phyloP scores from a whole-genome alignment of 2,329 filamentous ascomycete genomes.

The Nakataea oryzae region DNA sequence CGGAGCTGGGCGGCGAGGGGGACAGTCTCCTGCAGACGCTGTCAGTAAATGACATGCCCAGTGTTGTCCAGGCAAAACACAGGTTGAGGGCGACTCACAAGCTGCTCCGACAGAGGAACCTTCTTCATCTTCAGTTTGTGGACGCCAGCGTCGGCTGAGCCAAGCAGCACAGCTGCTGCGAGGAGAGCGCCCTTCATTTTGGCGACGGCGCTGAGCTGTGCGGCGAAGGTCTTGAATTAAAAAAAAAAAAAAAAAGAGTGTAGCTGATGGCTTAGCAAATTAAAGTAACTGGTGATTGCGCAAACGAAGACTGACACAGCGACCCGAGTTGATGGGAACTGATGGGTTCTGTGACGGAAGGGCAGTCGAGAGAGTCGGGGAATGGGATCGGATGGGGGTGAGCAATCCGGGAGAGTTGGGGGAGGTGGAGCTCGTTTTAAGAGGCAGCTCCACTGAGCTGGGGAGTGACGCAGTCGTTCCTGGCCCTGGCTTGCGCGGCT shows the following conservation, averaged over 20 bases:
- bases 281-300: neutral
- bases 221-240: conserved; percentile 1
- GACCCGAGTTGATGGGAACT: neutral
- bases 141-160: conserved; percentile 72
- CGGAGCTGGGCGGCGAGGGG: conserved; percentile 74
- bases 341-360: neutral
- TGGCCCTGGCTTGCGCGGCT: conserved; percentile 3
- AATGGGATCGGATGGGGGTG: neutral
- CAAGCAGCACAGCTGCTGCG: conserved; percentile 70
- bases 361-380: neutral
- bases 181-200: conserved; percentile 81
- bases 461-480: conserved; percentile 1
- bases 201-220: conserved; percentile 19
- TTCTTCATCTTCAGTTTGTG: conserved; percentile 99
- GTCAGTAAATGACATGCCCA: conserved; percentile 3
- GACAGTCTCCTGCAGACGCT: conserved; percentile 51
- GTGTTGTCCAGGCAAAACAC: neutral
- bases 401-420: neutral
- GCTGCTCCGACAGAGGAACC: conserved; percentile 81
- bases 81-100: conserved; percentile 48
- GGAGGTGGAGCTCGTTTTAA: neutral
- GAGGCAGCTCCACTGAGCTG: neutral
- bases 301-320: neutral
- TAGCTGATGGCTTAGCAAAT: neutral
- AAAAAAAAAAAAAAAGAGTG: conserved; percentile 6